These are phyloP conservation scores for Sphenostylis stenocarpa DNA, from an alignment of 306 rosid species.

Conservation along the genomic window DNA sequence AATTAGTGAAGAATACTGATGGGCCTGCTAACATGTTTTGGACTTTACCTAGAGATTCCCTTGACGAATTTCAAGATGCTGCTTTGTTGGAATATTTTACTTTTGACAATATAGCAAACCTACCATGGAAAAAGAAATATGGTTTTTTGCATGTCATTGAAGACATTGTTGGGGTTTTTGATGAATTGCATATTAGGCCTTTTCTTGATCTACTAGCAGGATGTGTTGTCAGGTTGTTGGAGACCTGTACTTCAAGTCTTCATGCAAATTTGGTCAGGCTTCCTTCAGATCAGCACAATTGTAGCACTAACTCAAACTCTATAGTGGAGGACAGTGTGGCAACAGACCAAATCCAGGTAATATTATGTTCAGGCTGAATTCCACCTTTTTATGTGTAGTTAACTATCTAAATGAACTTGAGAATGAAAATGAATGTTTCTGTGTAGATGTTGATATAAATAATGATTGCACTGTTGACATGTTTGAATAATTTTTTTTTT, in stretches of 20 bases:
- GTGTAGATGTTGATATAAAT: neutral
- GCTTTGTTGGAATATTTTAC: conserved; percentile 68
- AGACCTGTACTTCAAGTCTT: conserved; percentile 69
- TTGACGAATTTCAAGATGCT: conserved; percentile 48
- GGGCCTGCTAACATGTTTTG: conserved; percentile 63
- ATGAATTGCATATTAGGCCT: conserved; percentile 70
- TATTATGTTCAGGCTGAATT: conserved; percentile 28
- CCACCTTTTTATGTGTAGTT: neutral
- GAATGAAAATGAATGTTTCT: neutral
- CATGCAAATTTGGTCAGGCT: conserved; percentile 41
- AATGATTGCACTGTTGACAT: neutral
- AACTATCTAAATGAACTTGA: neutral
- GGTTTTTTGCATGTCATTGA: conserved; percentile 88
- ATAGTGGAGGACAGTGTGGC: conserved; percentile 36
- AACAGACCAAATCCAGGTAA: conserved; percentile 52
- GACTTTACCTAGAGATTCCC: conserved; percentile 48
- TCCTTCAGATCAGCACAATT: conserved; percentile 38
- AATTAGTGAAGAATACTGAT: conserved; percentile 56
- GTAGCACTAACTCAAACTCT: conserved; percentile 19
- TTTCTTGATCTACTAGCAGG: conserved; percentile 83
- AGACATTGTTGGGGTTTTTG: conserved; percentile 84
- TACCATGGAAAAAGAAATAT: conserved; percentile 80
- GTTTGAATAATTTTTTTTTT: neutral
- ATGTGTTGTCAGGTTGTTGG: conserved; percentile 81
- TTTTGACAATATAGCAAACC: conserved; percentile 50